Conservation (phyloP, 2,329 filamentous ascomycete genomes). For the Trichoderma koningiopsis region DNA sequence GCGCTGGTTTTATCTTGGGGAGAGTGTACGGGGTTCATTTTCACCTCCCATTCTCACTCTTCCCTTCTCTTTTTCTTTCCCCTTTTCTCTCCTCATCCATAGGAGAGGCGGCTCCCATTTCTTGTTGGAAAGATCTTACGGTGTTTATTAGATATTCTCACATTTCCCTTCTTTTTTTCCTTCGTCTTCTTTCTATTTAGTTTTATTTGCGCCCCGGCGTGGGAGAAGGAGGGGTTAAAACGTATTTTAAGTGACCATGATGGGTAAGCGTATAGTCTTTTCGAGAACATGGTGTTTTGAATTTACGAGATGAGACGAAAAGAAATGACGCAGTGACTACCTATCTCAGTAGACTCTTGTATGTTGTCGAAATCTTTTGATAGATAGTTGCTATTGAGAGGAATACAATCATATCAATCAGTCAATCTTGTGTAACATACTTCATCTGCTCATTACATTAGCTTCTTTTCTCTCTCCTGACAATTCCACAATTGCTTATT, state of each 20-base stretch:
- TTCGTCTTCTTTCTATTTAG: not conserved
- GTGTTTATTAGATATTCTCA: conserved; percentile 2
- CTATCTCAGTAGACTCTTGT: not conserved
- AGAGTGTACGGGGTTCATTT: not conserved
- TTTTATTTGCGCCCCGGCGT: not conserved
- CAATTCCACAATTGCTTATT: not conserved
- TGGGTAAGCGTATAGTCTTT: not conserved
- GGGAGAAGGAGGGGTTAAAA: not conserved
- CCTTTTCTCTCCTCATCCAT: not conserved
- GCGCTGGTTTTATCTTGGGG: conserved; percentile 22
- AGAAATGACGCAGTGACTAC: not conserved
- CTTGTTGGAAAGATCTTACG: not conserved
- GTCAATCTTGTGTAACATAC: not conserved
- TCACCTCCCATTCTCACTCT: not conserved
- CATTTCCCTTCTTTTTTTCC: not conserved
- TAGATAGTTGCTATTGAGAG: not conserved
- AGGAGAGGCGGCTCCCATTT: not conserved
- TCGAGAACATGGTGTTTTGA: not conserved
- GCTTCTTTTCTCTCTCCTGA: not conserved
- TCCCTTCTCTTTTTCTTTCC: not conserved
- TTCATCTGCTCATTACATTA: not conserved
- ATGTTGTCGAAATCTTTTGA: not conserved
- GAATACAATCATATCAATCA: not conserved
- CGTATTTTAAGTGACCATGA: conserved; percentile 8
- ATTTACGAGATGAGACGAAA: not conserved